Conservation (phyloP, 2,329 filamentous ascomycete species). For the Cucurbitaria berberidis region DNA sequence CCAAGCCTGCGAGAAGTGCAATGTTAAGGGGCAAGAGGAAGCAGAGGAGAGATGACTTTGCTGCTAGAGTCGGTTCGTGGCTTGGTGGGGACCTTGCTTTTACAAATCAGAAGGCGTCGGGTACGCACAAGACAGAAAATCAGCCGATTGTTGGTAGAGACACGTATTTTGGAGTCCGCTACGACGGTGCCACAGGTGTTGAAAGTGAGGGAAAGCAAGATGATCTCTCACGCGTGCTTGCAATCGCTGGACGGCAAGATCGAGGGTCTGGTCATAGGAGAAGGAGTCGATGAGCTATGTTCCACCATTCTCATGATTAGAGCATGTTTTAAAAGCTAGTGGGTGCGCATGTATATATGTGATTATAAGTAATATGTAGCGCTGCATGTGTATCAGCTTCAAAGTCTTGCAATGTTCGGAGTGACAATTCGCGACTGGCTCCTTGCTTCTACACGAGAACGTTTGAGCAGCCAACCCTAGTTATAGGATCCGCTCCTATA, state of each 20-base stretch:
- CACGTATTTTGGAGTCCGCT: background rate
- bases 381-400: background rate
- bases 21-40: background rate
- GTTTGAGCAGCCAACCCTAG: background rate
- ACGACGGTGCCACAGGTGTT: background rate
- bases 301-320: too few species aligned
- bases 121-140: background rate
- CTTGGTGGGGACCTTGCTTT: background rate
- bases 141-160: background rate
- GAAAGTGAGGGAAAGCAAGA: background rate
- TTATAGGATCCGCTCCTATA: background rate
- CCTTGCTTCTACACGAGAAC: background rate
- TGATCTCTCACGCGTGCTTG: background rate
- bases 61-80: background rate
- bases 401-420: too few species aligned
- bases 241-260: background rate
- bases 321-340: too few species aligned
- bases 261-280: background rate
- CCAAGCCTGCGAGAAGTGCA: background rate
- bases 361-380: too few species aligned
- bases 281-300: background rate
- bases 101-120: background rate
- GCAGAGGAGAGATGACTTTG: background rate
- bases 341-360: too few species aligned
- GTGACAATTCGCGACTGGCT: background rate